Conservation (phyloP, 2,329 filamentous ascomycete genomes). For the Clonostachys rhizophaga region DNA sequence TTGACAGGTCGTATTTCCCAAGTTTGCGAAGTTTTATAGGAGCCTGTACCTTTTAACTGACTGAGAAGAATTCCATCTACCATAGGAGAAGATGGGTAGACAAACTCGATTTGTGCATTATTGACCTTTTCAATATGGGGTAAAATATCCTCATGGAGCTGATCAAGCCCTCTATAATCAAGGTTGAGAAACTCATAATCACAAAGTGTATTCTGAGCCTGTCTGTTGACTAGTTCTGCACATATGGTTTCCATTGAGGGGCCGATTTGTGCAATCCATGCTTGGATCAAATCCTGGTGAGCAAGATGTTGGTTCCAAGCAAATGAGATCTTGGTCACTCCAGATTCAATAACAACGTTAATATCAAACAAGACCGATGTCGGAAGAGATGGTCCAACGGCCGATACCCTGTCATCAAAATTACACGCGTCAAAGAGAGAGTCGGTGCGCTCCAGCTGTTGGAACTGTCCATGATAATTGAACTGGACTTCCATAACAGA, state of each 20-base stretch:
- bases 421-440: constrained; percentile 3
- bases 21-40: constrained; percentile 19
- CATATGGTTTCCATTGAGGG: constrained; percentile 31
- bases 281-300: constrained; percentile 30
- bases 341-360: constrained; percentile 36
- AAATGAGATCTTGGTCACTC: constrained; percentile 35
- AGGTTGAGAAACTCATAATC: constrained; percentile 35
- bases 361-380: constrained; percentile 29
- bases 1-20: constrained; percentile 11
- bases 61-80: too few relatives aligned
- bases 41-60: constrained; percentile 18
- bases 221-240: constrained; percentile 24
- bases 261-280: constrained; percentile 38
- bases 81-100: too few relatives aligned
- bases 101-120: constrained; percentile 13
- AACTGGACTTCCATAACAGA: constrained; percentile 37
- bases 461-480: constrained; percentile 35
- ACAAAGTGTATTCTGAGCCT: constrained; percentile 32
- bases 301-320: constrained; percentile 34
- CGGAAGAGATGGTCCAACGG: constrained; percentile 6
- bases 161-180: constrained; percentile 30
- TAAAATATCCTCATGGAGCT: constrained; percentile 30
- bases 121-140: constrained; percentile 18
- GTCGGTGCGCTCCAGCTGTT: constrained; percentile 14
- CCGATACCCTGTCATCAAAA: neutral